Evolutionary conservation across 2,329 filamentous ascomycete species (phyloP).

Genomic region (Trichoderma sp.): DNA sequence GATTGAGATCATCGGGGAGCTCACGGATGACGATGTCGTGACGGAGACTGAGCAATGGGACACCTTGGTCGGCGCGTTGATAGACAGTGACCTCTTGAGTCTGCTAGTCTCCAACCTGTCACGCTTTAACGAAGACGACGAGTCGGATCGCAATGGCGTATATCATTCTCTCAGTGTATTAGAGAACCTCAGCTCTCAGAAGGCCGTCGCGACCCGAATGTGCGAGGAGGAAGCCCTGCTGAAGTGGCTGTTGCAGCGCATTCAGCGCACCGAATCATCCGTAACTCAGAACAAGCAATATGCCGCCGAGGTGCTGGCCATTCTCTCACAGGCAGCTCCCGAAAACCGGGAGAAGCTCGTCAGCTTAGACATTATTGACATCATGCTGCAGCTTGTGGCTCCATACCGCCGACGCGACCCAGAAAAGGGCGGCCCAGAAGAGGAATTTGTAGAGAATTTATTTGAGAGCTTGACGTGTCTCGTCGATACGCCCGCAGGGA

Average conservation of each 20-base stretch:
- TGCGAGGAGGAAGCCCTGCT: conserved; percentile 67
- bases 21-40: conserved; percentile 89
- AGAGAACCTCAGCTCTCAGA: conserved; percentile 79
- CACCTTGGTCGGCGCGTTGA: conserved; percentile 63
- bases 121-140: conserved; percentile 71
- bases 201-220: conserved; percentile 67
- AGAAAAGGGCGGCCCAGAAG: conserved; percentile 79
- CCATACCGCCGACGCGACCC: conserved; percentile 85
- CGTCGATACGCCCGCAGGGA: conserved; percentile 71
- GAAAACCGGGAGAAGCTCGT: conserved; percentile 64
- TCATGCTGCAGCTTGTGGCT: conserved; percentile 77
- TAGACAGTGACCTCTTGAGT: conserved; percentile 69
- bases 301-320: conserved; percentile 84
- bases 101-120: conserved; percentile 75
- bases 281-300: conserved; percentile 94
- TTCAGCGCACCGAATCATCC: conserved; percentile 64
- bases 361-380: conserved; percentile 69
- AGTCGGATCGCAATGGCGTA: conserved; percentile 75
- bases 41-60: conserved; percentile 81
- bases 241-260: conserved; percentile 73
- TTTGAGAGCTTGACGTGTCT: conserved; percentile 85
- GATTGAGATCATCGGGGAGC: conserved; percentile 83
- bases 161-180: conserved; percentile 82
- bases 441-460: conserved; percentile 91
- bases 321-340: conserved; percentile 74